Base-by-base conservation (phyloP, 768 basidiomycete species). In the Tylopilus cervinicoccineus region DNA sequence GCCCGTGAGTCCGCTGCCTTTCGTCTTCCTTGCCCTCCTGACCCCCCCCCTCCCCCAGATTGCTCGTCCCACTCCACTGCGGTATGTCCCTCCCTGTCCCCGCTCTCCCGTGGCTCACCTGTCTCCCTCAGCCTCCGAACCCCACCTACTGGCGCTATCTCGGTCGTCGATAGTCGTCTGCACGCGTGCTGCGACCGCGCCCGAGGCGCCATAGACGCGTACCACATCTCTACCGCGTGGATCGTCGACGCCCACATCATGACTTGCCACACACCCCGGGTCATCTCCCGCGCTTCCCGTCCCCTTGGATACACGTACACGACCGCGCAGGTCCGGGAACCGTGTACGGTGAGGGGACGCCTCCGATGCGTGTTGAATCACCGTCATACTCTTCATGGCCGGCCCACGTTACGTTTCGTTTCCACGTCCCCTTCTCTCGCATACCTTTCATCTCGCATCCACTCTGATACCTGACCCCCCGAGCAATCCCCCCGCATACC, bases 61-160 rank as follows among this genome's bases (percentile, higher is more conserved):
- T 70, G 80, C 44, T 83, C 84, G 11, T 78, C 76, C 6, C 72
- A 75, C 0, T 72, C 75, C 39, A 82, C 81, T 16, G 47, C 61
- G 52, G 66, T 66, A 59, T 48, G 62, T 55, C n/a, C 13, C 26
- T n/a, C n/a, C n/a, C n/a, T n/a, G n/a, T n/a, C n/a, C n/a, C 34
- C 34, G n/a, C 20, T 37, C 17, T 4, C 23, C 31, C 28, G 26
- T n/a, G 16, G 39, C 43, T 60, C 40, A 43, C 33, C 32, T 45
- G 6, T 9, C 37, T 19, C 50, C 48, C 28, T 29, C 58, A 76
- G 74, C 74, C 74, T 48, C 74, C 75, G 17, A 76, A 76, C 38
- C 29, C 52, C 29, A 11, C 51, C n/a, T 76, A 70, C 57, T 76
- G 74, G 74, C 70, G 75, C 22, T 76, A 76, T 51, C 69, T 76